Evolutionary conservation across 148 eudicot genomes (phyloP).

Genomic region (Rhododendron ovatum): DNA sequence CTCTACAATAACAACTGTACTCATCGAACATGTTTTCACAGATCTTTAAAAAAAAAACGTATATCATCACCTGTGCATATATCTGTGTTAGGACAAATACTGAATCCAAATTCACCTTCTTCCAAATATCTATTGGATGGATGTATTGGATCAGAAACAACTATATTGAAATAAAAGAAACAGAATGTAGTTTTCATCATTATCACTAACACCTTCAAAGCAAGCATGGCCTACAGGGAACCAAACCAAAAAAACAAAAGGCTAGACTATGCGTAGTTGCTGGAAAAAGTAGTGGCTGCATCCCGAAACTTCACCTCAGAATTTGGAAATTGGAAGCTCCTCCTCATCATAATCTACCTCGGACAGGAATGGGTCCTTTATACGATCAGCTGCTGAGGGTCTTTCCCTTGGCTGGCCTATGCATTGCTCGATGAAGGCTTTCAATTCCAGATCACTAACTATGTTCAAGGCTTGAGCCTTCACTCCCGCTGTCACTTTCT

Average conservation of each 20-base stretch:
- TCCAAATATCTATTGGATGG: not conserved
- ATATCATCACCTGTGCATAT: too few relatives aligned
- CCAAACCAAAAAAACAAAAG: not conserved
- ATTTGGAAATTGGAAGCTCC: too few relatives aligned
- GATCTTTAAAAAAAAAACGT: too few relatives aligned
- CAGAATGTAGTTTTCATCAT: not conserved
- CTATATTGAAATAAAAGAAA: not conserved
- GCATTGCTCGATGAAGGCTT: constrained; percentile 71
- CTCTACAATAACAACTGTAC: too few relatives aligned
- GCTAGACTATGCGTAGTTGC: too few relatives aligned
- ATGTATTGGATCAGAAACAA: not conserved
- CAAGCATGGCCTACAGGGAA: not conserved
- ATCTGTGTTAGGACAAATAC: not conserved
- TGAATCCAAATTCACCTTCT: not conserved
- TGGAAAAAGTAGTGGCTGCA: too few relatives aligned
- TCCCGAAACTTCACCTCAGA: too few relatives aligned
- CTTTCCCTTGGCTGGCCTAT: constrained; percentile 30
- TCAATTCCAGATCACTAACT: constrained; percentile 50
- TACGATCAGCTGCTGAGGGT: too few relatives aligned
- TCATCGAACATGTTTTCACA: too few relatives aligned
- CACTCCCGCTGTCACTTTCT: too few relatives aligned
- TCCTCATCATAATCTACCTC: too few relatives aligned
- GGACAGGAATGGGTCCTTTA: too few relatives aligned
- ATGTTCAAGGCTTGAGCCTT: constrained; percentile 27
- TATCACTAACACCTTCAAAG: not conserved